These are phyloP conservation scores for Cercospora sesami DNA, from an alignment of 2,329 filamentous ascomycete species.

Conservation along the genomic window DNA sequence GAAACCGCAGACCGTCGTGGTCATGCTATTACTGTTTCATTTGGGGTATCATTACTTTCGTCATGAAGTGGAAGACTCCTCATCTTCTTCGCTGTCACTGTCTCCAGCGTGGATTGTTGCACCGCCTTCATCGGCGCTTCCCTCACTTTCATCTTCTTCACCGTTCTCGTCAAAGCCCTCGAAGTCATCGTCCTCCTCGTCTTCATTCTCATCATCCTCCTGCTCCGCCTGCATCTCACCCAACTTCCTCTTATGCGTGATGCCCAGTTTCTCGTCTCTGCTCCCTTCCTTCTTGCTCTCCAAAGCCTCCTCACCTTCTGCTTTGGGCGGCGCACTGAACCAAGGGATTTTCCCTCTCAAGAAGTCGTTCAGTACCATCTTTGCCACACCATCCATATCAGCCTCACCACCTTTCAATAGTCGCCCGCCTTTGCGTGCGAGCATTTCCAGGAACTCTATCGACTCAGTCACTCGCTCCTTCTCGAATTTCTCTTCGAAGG, in stretches of 20 bases:
- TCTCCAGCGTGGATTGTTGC: constrained; percentile 17
- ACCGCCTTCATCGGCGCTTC: constrained; percentile 14
- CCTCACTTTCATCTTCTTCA: constrained; percentile 29
- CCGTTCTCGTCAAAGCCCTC: constrained; percentile 40
- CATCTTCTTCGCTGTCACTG: constrained; percentile 7
- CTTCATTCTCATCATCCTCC: constrained; percentile 32
- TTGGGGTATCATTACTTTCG: constrained; percentile 21
- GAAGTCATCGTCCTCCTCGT: constrained; percentile 30
- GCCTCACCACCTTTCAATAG: constrained; percentile 90
- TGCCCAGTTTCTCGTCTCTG: constrained; percentile 74
- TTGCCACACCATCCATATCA: constrained; percentile 90
- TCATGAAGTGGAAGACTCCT: not conserved
- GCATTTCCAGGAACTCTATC: constrained; percentile 78
- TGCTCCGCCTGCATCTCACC: constrained; percentile 45
- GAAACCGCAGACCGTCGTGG: not conserved
- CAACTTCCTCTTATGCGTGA: constrained; percentile 79
- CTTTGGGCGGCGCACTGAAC: constrained; percentile 77
- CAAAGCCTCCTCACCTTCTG: constrained; percentile 48
- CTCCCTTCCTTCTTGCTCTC: constrained; percentile 57
- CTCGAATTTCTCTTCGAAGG: constrained; percentile 32
- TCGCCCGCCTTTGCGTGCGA: constrained; percentile 83
- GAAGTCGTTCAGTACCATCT: constrained; percentile 97
- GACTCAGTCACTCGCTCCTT: constrained; percentile 55
- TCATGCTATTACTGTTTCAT: not conserved
- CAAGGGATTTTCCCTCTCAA: constrained; percentile 93